Evolutionary conservation across 768 basidiomycete genomes (phyloP).

Genomic region (Pholiota conissans): DNA sequence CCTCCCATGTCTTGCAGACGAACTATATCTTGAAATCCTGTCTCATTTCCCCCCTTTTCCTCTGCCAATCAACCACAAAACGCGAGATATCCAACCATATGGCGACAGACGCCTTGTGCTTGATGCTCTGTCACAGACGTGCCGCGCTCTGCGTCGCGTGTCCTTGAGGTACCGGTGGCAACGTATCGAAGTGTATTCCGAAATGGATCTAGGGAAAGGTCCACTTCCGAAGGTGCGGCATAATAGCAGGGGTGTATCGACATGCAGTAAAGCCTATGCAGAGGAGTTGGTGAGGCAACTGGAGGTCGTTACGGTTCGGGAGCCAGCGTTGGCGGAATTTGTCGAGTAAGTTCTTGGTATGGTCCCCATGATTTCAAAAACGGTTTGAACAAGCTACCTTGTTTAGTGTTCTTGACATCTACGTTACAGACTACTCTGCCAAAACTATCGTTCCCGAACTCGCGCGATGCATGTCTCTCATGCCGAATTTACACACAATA

Average conservation of each 20-base stretch:
- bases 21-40: too few species aligned
- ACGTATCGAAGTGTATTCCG: slow-evolving; percentile 9
- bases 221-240: too few species aligned
- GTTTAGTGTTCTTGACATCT: slow-evolving; percentile 5
- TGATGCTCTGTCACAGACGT: slow-evolving; percentile 9
- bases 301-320: slow-evolving; percentile 15
- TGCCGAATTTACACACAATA: slow-evolving; percentile 24
- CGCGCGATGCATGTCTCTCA: slow-evolving; percentile 21
- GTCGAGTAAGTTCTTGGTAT: slow-evolving; percentile 15
- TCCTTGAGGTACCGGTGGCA: slow-evolving; percentile 9
- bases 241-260: too few species aligned
- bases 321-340: slow-evolving; percentile 8
- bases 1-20: too few species aligned
- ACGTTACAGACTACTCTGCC: slow-evolving; percentile 13
- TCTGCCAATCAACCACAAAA: too few species aligned
- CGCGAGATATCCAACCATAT: too few species aligned
- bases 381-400: not conserved
- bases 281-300: slow-evolving; percentile 15
- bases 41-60: too few species aligned
- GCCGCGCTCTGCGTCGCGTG: slow-evolving; percentile 9
- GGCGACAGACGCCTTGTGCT: too few species aligned
- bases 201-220: too few species aligned
- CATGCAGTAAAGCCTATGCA: not conserved
- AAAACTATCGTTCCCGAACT: slow-evolving; percentile 20
- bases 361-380: too few species aligned